phyloP scores from a whole-genome alignment of 1,284 basidiomycete species.

The Athelia sp. region DNA sequence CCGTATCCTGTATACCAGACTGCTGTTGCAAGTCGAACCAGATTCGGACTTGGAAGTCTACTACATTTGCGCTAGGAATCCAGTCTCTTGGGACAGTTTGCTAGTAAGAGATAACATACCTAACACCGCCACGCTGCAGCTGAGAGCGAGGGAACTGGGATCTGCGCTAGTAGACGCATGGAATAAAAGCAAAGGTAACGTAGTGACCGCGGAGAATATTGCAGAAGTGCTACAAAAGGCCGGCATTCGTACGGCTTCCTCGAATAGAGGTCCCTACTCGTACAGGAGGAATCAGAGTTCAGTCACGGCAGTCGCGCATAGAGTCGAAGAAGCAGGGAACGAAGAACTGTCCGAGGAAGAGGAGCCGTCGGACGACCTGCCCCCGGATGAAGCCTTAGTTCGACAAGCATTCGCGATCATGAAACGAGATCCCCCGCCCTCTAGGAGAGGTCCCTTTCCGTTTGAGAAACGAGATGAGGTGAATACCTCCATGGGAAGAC shows the following conservation, averaged over 20 bases:
- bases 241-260: not conserved
- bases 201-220: not conserved
- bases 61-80: not conserved
- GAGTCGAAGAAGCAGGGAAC: not conserved
- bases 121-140: not conserved
- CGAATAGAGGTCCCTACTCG: not conserved
- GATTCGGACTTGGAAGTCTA: not conserved
- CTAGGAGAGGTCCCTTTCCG: not conserved
- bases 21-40: not conserved
- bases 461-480: not conserved
- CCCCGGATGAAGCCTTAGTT: not conserved
- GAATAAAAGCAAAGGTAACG: not conserved
- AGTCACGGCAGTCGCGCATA: not conserved
- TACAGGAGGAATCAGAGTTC: not conserved
- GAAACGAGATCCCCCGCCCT: not conserved
- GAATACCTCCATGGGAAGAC: not conserved
- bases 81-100: not conserved
- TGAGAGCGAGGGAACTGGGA: not conserved
- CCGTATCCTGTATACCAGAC: not conserved
- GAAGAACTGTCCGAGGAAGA: not conserved
- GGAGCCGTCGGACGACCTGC: no score
- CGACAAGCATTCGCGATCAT: not conserved
- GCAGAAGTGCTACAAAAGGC: not conserved
- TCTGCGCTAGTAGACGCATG: not conserved
- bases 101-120: not conserved